phyloP scores from a whole-genome alignment of 495 filamentous ascomycete species.

The Halenospora varia region DNA sequence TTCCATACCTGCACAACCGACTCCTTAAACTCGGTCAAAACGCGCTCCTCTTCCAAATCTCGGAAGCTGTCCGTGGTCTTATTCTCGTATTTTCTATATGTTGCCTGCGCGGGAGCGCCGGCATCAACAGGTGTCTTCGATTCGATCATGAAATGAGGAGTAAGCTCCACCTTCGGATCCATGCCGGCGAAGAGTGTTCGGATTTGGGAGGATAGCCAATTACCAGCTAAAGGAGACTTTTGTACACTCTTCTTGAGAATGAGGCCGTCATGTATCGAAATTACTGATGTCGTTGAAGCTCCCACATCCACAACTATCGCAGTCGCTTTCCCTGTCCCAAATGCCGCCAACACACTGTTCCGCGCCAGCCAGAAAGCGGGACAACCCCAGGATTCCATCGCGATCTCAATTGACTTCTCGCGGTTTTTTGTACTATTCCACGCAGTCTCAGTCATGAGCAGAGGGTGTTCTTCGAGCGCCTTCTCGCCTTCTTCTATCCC shows the following conservation, averaged over 20 bases:
- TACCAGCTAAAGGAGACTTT: constrained; percentile 77
- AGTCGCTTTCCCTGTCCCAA: constrained; percentile 87
- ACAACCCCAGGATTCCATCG: constrained; percentile 91
- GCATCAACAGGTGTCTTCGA: constrained; percentile 88
- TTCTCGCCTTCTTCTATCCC: constrained; percentile 66
- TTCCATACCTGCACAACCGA: constrained; percentile 90
- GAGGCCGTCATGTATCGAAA: constrained; percentile 90
- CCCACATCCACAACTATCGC: constrained; percentile 90
- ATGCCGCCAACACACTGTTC: constrained; percentile 56
- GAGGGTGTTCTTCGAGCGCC: constrained; percentile 78
- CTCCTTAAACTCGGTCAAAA: constrained; percentile 95
- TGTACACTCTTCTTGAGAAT: constrained; percentile 85
- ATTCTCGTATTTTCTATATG: constrained; percentile 59
- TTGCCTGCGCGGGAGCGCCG: constrained; percentile 69
- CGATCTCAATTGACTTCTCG: constrained; percentile 89
- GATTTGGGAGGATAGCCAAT: constrained; percentile 86
- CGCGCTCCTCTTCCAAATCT: constrained; percentile 82
- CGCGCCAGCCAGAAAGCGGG: constrained; percentile 87
- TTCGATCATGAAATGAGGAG: constrained; percentile 81
- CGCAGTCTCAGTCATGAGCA: constrained; percentile 90
- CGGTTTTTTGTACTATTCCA: constrained; percentile 86
- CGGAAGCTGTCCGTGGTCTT: constrained; percentile 71
- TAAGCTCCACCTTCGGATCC: constrained; percentile 74
- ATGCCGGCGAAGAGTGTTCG: constrained; percentile 70
- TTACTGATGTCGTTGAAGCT: constrained; percentile 85